Percentiles rank a stretch among this genome's conserved stretches.
Evolutionary conservation across 176 grass and related monocot species (phyloP).

Genomic region (Bonia amplexicaulis): DNA sequence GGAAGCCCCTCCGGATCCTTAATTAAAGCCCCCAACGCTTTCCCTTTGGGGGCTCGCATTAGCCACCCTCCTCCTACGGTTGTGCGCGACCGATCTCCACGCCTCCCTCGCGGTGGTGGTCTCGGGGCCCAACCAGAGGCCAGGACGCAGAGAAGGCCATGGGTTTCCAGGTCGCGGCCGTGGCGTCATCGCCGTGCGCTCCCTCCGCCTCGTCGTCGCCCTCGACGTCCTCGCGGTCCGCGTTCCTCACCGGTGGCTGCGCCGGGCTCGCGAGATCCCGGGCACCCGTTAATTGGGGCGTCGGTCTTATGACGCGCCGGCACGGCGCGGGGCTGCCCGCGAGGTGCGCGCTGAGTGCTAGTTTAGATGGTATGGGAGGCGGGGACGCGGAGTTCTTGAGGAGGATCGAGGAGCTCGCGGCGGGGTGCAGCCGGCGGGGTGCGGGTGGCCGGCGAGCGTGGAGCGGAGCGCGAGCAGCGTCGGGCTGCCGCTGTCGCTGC

Average conservation of each 20-base stretch:
- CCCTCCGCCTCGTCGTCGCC: slow-evolving; percentile 20
- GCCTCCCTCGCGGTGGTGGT: slow-evolving; percentile 14
- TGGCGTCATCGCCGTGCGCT: slow-evolving; percentile 21
- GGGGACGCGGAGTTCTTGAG: slow-evolving; percentile 52
- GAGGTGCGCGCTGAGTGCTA: slow-evolving; percentile 40
- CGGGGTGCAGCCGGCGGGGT: slow-evolving; percentile 15
- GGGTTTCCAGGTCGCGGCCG: slow-evolving; percentile 39
- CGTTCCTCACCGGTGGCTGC: slow-evolving; percentile 28
- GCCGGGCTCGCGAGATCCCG: slow-evolving; percentile 29
- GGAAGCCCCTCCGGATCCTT: slow-evolving; percentile 22
- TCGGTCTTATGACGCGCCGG: not conserved
- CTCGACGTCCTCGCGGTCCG: slow-evolving; percentile 32
- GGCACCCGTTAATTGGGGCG: slow-evolving; percentile 14
- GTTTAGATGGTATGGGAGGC: slow-evolving; percentile 35
- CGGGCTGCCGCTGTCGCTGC: slow-evolving; percentile 65
- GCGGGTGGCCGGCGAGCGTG: slow-evolving; percentile 42
- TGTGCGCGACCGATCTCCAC: slow-evolving; percentile 7
- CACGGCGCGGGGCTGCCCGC: not conserved
- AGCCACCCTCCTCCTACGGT: slow-evolving; percentile 1
- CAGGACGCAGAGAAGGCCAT: slow-evolving; percentile 14
- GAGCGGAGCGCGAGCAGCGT: slow-evolving; percentile 47
- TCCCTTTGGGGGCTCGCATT: not conserved
- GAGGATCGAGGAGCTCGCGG: slow-evolving; percentile 60
- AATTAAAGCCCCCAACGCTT: slow-evolving; percentile 18
- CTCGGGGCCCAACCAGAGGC: slow-evolving; percentile 3